phyloP scores from a whole-genome alignment of 192 early-diverging fungal species.

The Umbelopsis ramanniana region DNA sequence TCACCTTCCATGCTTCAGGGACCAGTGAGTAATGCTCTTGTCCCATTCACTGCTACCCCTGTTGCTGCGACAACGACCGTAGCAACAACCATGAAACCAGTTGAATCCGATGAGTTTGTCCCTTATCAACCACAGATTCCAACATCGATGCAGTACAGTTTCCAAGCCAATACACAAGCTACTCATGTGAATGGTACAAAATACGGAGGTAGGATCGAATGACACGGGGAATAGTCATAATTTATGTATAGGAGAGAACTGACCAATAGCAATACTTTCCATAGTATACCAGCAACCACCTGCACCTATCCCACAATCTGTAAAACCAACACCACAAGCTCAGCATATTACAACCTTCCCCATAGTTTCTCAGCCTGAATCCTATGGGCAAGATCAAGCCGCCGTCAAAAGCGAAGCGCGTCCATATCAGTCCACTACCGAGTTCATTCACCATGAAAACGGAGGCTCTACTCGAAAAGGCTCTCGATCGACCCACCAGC shows the following conservation, averaged over 20 bases:
- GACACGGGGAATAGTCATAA: no score
- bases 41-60: not conserved
- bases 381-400: not conserved
- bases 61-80: not conserved
- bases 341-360: constrained; percentile 12
- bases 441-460: constrained; percentile 10
- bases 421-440: not conserved
- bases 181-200: not conserved
- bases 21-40: constrained; percentile 38
- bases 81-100: not conserved
- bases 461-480: not conserved
- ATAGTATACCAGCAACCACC: constrained; percentile 21
- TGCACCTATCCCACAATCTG: not conserved
- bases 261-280: not conserved
- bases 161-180: not conserved
- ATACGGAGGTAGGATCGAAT: constrained; percentile 1
- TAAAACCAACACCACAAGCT: not conserved
- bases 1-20: constrained; percentile 81
- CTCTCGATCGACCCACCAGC: not conserved
- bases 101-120: constrained; percentile 10
- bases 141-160: constrained; percentile 15
- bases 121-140: constrained; percentile 22
- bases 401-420: not conserved
- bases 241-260: no score
- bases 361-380: not conserved